phyloP scores from a whole-genome alignment of 1,284 basidiomycete species.

The Malassezia sympodialis region DNA sequence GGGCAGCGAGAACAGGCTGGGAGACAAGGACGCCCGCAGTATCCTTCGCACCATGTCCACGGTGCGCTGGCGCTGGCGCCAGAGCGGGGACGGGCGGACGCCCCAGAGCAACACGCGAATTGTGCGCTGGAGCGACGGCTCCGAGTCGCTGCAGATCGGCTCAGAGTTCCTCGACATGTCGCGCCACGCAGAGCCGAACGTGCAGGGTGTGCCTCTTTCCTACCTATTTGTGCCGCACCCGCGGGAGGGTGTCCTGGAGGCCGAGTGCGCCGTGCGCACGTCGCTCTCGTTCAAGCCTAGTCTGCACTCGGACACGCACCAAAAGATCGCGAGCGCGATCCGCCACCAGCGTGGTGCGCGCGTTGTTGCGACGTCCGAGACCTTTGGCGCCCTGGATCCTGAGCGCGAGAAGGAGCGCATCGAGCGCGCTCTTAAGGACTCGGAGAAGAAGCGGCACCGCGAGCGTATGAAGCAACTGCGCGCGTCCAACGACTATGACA shows the following conservation, averaged over 20 bases:
- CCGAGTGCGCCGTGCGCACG: constrained; percentile 70
- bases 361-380: constrained; percentile 51
- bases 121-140: constrained; percentile 83
- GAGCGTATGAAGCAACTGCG: constrained; percentile 28
- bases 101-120: constrained; percentile 77
- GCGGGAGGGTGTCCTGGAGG: constrained; percentile 69
- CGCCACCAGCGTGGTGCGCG: constrained; percentile 64
- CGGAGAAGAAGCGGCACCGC: constrained; percentile 36
- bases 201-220: constrained; percentile 46
- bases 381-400: constrained; percentile 46
- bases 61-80: constrained; percentile 76
- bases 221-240: constrained; percentile 85
- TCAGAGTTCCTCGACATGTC: constrained; percentile 74
- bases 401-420: constrained; percentile 57
- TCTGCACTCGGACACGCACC: constrained; percentile 79
- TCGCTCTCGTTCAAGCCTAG: constrained; percentile 73
- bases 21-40: constrained; percentile 30
- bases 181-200: constrained; percentile 22
- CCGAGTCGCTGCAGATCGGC: constrained; percentile 72
- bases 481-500: constrained; percentile 26
- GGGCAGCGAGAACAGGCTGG: constrained; percentile 54
- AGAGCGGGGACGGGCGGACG: constrained; percentile 57
- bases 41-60: constrained; percentile 73
- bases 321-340: constrained; percentile 74
- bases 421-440: constrained; percentile 39